Evolutionary conservation across 805 yeast species (phyloP), one percentile per base, ranked within the genome.

Genomic region (Kockiozyma suomiensis): DNA sequence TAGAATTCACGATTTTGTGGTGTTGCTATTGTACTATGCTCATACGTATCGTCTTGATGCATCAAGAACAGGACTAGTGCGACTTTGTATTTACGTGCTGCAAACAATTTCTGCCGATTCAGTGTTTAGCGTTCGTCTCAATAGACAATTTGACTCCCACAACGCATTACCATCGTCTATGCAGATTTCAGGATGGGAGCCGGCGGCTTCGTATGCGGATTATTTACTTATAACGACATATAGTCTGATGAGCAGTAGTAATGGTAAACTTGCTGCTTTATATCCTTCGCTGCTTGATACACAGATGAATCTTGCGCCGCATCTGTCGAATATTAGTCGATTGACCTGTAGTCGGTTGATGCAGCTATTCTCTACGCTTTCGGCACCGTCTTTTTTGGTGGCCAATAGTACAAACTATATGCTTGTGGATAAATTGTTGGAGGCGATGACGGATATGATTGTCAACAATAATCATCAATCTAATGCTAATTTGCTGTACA

Each of bases 1-100:
- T 47, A 78, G 78, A 62, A 81, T 85, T 1, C 76, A 80, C 32
- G 86, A 86, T 65, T 71, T 88, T 42, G 71, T 82, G 45, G 74
- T 87, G 0, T 72, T 81, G 1, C 72, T 88, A 19, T 68, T 85
- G 6, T 88, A 81, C 71, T 82, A 87, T 70, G 76, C 89, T 50
- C 75, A 77, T 56, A 81, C 79, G 26, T 84, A 78, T 66, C 76
- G 78, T 56, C 73, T 73, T 35, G 74, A 70, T 45, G 50, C 61
- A 3, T 50, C 66, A 13, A 58, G 66, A 32, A 56, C 60, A 12
- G 70, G 70, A 7, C 47, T 70, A 15, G 71, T 74, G 2, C 58
- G 75, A n/a, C 54, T 73, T n/a, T 72, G 74, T 42, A 64, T 69
- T 10, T 74, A 72, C 59, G 66, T 71, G 28, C 56, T 74, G 30